Percentiles rank a stretch among this genome's conserved stretches.
phyloP scores from a whole-genome alignment of 139 green algal species.

The Raphidocelis subcapitata region DNA sequence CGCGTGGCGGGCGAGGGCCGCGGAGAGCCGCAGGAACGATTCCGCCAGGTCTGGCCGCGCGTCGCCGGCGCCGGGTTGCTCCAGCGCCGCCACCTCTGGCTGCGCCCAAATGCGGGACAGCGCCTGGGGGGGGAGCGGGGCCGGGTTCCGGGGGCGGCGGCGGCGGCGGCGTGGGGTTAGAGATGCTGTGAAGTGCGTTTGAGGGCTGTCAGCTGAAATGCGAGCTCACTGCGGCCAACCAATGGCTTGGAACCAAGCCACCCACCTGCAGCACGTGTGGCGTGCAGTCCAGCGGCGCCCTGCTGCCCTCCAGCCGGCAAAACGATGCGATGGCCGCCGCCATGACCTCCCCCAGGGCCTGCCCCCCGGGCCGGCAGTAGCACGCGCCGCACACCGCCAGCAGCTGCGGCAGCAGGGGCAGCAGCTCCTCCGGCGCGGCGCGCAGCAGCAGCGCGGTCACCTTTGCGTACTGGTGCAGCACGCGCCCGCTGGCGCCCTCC shows the following conservation, averaged over 20 bases:
- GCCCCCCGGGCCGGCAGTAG: neutral
- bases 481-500: too few species aligned
- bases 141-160: neutral
- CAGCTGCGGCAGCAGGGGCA: slow-evolving; percentile 17
- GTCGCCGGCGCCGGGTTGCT: slow-evolving; percentile 12
- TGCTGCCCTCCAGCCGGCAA: slow-evolving; percentile 15
- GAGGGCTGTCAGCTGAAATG: neutral
- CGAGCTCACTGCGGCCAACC: neutral
- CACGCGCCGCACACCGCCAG: neutral
- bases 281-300: slow-evolving; percentile 8
- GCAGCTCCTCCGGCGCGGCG: slow-evolving; percentile 3
- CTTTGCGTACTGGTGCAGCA: slow-evolving; percentile 18
- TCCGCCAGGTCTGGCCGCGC: slow-evolving; percentile 9
- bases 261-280: slow-evolving; percentile 7
- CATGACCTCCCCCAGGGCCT: neutral
- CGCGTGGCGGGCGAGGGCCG: neutral
- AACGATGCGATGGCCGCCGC: neutral
- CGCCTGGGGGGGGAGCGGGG: neutral
- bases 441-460: slow-evolving; percentile 7
- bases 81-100: slow-evolving; percentile 10
- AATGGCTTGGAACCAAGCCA: neutral
- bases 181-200: neutral
- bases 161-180: neutral
- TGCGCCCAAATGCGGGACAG: neutral
- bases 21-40: neutral